Conservation (phyloP, 768 basidiomycete genomes). For the Daedaleopsis sinensis region DNA sequence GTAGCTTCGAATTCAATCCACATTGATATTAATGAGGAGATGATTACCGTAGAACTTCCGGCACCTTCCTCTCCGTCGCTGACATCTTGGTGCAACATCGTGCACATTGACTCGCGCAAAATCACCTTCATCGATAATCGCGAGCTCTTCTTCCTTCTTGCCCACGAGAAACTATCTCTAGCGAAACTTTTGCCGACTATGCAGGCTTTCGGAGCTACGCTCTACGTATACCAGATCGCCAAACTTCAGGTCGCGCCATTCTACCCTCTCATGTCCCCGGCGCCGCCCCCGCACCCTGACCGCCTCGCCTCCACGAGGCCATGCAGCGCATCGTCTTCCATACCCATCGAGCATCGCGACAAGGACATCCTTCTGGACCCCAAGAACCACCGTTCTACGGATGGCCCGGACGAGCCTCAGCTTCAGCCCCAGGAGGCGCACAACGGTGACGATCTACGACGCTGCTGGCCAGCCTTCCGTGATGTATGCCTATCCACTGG, state of each 20-base stretch:
- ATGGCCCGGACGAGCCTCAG: no score
- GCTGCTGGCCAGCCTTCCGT: no score
- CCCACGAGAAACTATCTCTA: no score
- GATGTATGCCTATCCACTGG: no score
- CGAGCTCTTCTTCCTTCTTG: not conserved
- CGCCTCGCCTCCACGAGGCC: constrained; percentile 13
- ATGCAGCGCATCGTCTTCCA: constrained; percentile 8
- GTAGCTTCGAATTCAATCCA: no score
- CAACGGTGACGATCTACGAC: no score
- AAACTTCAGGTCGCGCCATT: constrained; percentile 1
- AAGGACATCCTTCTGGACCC: not conserved
- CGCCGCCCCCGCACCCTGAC: not conserved
- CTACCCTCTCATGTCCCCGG: not conserved
- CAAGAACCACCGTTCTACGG: not conserved
- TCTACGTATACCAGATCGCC: not conserved
- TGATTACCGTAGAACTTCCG: no score
- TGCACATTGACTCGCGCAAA: not conserved
- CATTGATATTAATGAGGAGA: no score
- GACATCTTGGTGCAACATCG: not conserved
- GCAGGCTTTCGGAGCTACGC: not conserved
- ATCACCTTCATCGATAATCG: not conserved
- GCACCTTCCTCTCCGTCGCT: no score
- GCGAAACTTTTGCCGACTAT: not conserved
- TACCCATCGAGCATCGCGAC: constrained; percentile 9
- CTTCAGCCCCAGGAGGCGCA: no score